Evolutionary conservation across 768 basidiomycete species (phyloP), one percentile per base, ranked within the genome.

Genomic region (Mycena rosella): DNA sequence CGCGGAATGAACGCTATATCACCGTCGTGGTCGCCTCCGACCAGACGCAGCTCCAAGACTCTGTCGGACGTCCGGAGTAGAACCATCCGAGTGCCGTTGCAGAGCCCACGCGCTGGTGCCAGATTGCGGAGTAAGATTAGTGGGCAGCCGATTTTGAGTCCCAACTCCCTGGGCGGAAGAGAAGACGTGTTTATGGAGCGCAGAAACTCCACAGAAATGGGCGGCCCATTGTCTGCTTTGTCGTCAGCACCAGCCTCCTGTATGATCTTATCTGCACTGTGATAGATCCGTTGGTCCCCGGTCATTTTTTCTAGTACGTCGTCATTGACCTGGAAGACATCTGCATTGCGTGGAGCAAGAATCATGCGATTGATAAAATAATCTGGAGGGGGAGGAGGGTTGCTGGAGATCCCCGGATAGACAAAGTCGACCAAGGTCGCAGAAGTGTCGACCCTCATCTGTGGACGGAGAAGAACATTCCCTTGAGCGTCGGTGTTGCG

Each of bases 51-150:
- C 69, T 85, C 79, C 0, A 87, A 47, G 14, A 85, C 82, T 30
- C 78, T 68, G 18, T 65, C 38, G 3, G 57, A 54, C 51, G 75
- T 76, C 0, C 70, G 62, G 7, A 30, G 62, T 6, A 85, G 32
- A 44, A 78, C 70, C 45, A 76, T 51, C 0, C 76, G 24, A 1
- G 80, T 80, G 2, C 83, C 84, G 78, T 84, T 83, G 66, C 78
- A 84, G 0, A 84, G 68, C 87, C n/a, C n/a, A n/a, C n/a, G n/a
- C n/a, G n/a, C n/a, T n/a, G n/a, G n/a, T n/a, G n/a, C n/a, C n/a
- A n/a, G 70, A 69, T 88, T 87, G 0, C 82, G 55, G 1, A 88
- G 72, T 0, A 87, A 66, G 63, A 87, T 86, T 0, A 87, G 52
- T 7, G 82, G 76, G n/a, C 70, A 70, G 54, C 78, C 75, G 67